phyloP scores from a whole-genome alignment of 2,329 filamentous ascomycete species.

The Alternaria gaisen region DNA sequence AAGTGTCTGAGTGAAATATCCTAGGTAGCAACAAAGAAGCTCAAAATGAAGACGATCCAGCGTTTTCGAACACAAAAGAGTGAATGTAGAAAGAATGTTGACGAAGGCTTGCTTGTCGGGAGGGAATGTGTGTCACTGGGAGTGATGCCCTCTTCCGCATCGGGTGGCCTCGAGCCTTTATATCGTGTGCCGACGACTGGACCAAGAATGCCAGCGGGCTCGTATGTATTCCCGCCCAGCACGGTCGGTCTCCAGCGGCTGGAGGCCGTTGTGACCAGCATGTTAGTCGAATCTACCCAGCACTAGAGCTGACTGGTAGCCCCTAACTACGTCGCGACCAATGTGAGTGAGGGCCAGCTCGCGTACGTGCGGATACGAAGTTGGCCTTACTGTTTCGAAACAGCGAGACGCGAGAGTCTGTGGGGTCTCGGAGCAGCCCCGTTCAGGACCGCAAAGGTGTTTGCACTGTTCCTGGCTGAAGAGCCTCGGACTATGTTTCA shows the following conservation, averaged over 20 bases:
- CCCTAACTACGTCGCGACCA: slow-evolving; percentile 34
- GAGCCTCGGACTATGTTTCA: slow-evolving; percentile 35
- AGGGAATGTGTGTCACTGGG: slow-evolving; percentile 36
- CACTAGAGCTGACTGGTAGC: slow-evolving; percentile 25
- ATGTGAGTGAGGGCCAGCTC: slow-evolving; percentile 28
- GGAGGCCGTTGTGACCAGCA: slow-evolving; percentile 34
- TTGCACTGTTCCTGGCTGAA: slow-evolving; percentile 29
- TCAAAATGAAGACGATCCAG: slow-evolving; percentile 43
- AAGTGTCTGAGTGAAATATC: slow-evolving; percentile 10
- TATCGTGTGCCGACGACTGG: slow-evolving; percentile 20
- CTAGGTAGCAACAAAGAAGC: slow-evolving; percentile 27
- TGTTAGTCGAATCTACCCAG: slow-evolving; percentile 13
- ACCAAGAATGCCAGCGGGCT: slow-evolving; percentile 22
- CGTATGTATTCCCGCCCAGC: slow-evolving; percentile 27
- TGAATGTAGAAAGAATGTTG: slow-evolving; percentile 43
- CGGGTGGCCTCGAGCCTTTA: slow-evolving; percentile 32
- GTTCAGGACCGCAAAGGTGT: slow-evolving; percentile 22
- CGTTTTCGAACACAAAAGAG: slow-evolving; percentile 39
- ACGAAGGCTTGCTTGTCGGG: slow-evolving; percentile 46
- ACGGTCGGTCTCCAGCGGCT: slow-evolving; percentile 31
- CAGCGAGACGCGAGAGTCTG: slow-evolving; percentile 29
- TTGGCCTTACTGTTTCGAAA: slow-evolving; percentile 39
- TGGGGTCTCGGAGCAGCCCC: slow-evolving; percentile 23
- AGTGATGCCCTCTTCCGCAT: slow-evolving; percentile 33
- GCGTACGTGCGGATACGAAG: slow-evolving; percentile 18